A percentile compares a stretch with the other conserved stretches of the same genome.
Evolutionary conservation across 352 stramenopile species (phyloP).

Genomic region (Globisporangium heterothallicum): DNA sequence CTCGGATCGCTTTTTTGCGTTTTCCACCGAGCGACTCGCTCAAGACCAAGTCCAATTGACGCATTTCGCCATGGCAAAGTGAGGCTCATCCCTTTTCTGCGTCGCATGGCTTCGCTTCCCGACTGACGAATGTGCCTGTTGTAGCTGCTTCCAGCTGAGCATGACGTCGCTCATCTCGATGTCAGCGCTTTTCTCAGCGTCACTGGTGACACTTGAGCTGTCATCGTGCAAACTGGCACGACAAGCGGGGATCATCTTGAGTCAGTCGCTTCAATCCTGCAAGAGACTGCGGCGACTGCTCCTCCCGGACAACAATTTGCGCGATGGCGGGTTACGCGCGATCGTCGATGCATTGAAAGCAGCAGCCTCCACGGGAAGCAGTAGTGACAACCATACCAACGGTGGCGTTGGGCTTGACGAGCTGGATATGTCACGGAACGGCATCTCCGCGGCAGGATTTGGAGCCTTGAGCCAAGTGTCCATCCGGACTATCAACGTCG

Average conservation of each 20-base stretch:
- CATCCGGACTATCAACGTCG: constrained; percentile 17
- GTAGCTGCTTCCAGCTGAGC: constrained; percentile 38
- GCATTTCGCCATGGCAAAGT: constrained; percentile 27
- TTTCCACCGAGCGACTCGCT: constrained; percentile 21
- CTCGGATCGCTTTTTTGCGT: constrained; percentile 31
- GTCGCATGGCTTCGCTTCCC: not conserved
- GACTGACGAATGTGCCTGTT: not conserved
- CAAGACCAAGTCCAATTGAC: constrained; percentile 17
- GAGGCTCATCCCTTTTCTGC: not conserved
- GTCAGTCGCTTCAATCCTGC: constrained; percentile 41
- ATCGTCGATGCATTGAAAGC: constrained; percentile 39
- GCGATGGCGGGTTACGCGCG: constrained; percentile 42
- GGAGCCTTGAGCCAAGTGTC: constrained; percentile 20
- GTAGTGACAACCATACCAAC: not conserved
- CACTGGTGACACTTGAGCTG: constrained; percentile 40
- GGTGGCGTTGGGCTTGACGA: constrained; percentile 22
- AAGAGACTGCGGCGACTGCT: constrained; percentile 25
- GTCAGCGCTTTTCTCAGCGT: constrained; percentile 25
- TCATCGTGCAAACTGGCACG: constrained; percentile 43
- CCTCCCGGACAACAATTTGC: constrained; percentile 45
- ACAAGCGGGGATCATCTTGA: constrained; percentile 55
- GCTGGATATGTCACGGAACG: constrained; percentile 42
- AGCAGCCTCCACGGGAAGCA: not conserved
- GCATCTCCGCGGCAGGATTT: constrained; percentile 32
- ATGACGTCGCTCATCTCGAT: constrained; percentile 60